Base-by-base conservation (phyloP, 83 land plant species). In the Isoetes engelmannii region DNA sequence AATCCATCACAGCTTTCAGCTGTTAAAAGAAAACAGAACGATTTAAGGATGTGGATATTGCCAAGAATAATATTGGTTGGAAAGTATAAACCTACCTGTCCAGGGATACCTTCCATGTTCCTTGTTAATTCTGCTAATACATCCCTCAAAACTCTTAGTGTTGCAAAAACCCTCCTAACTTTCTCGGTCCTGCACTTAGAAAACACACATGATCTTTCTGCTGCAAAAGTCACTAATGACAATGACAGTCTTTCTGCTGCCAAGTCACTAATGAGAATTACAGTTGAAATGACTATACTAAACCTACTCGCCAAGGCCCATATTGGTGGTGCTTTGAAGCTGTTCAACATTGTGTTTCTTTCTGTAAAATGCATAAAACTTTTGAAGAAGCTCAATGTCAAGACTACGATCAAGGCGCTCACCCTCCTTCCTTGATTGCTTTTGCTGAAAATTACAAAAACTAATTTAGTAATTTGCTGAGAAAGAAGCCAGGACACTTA, bases 401-500 rank as follows among this genome's bases (percentile, higher is more conserved):
- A 81, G 86, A 77, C 84, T 89, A 63, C 94, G 80, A 71, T 92
- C 94, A 57, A 92, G 80, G 46, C 49, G 51, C 79, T 84, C 85
- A 48, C 79, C 89, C 42, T 89, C 94, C 74, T 67, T 80, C 60
- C 82, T 84, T 6, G 88, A 80, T 44, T 82, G 82, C 76, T 89
- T 92, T 92, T 89, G 97, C 97, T 92, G 97, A 47, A 61, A 19
- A 21, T 7, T 43, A 8, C 19, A 54, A 10, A 57, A 41, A 66
- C 53, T 5, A 57, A 55, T 19, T 8, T 8, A 69, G 37, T 28
- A 28, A 28, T 28, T 28, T 28, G 37, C 37, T 28, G 37, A 28
- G 37, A 28, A 28, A 28, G 37, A 0, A 28, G 37, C 37, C 37
- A 28, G 37, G 37, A 2, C 37, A 28, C 37, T 28, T 28, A 28